A percentile compares a stretch with the other conserved stretches of the same genome.
phyloP scores from a whole-genome alignment of 805 yeast genomes.

The Danielozyma ontarioensis region DNA sequence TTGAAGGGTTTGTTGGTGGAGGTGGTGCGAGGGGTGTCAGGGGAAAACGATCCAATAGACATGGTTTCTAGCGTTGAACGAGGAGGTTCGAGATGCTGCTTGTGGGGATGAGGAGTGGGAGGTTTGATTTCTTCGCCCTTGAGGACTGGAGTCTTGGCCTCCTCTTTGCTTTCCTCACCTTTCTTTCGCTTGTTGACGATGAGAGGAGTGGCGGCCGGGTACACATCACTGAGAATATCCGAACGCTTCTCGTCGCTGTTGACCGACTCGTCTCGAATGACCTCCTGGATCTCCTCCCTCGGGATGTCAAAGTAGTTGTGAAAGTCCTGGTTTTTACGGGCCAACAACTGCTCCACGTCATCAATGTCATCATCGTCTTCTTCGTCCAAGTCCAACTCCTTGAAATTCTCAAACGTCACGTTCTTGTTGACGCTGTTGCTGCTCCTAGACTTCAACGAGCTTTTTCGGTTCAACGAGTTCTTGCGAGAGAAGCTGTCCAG shows the following conservation, averaged over 20 bases:
- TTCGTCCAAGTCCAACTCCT: conserved; percentile 20
- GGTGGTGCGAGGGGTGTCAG: conserved; percentile 28
- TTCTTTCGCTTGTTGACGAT: conserved; percentile 21
- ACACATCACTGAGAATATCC: conserved; percentile 40
- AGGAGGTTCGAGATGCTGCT: neutral
- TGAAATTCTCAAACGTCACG: conserved; percentile 36
- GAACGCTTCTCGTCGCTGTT: conserved; percentile 19
- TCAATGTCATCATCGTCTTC: conserved; percentile 12
- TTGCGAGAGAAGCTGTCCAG: neutral
- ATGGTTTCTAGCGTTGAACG: neutral
- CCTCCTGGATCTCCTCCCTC: conserved; percentile 13
- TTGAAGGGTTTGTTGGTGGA: neutral
- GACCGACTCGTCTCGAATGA: conserved; percentile 1
- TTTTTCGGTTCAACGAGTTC: conserved; percentile 1
- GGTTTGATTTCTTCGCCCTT: neutral
- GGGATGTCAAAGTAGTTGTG: conserved; percentile 15
- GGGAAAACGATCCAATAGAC: conserved; percentile 36
- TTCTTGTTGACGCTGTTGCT: conserved; percentile 17
- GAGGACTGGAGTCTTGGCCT: neutral
- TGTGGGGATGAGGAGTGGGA: neutral
- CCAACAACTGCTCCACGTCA: conserved; percentile 4
- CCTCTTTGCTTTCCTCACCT: neutral
- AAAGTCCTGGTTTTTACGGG: conserved; percentile 10
- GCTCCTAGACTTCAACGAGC: conserved; percentile 5
- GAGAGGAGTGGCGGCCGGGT: conserved; percentile 30